phyloP scores from a whole-genome alignment of 768 basidiomycete species.

The Asterophora parasitica region DNA sequence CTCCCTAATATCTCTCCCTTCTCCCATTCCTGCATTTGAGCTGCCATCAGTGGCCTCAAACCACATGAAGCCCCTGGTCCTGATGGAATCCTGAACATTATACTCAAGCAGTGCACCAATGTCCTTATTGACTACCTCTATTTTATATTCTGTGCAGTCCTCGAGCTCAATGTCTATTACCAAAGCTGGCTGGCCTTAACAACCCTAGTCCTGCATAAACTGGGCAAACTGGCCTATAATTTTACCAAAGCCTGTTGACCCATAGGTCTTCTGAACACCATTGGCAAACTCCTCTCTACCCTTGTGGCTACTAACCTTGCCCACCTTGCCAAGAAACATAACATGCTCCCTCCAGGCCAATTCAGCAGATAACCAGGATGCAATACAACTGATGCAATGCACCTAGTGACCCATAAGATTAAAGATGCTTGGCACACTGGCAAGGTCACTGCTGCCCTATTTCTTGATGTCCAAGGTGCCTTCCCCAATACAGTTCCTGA shows the following conservation, averaged over 20 bases:
- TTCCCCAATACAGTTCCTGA: too few relatives aligned
- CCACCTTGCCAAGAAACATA: not conserved
- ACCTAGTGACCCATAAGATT: not conserved
- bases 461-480: too few relatives aligned
- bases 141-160: conserved; percentile 21
- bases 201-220: conserved; percentile 31
- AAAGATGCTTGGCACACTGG: too few relatives aligned
- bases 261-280: conserved; percentile 29
- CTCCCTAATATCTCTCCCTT: too few relatives aligned
- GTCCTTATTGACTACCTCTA: conserved; percentile 13
- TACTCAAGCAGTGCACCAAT: conserved; percentile 15
- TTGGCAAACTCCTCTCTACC: too few relatives aligned
- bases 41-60: too few relatives aligned
- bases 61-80: too few relatives aligned
- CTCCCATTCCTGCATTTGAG: too few relatives aligned
- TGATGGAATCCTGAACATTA: too few relatives aligned
- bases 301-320: conserved; percentile 11
- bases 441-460: too few relatives aligned
- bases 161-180: conserved; percentile 25
- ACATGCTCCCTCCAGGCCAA: not conserved
- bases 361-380: not conserved
- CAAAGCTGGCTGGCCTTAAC: conserved; percentile 21
- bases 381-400: not conserved
- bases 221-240: conserved; percentile 29
- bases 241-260: conserved; percentile 29